phyloP scores from a whole-genome alignment of 2,329 filamentous ascomycete genomes.

The Aureobasidium sp. region DNA sequence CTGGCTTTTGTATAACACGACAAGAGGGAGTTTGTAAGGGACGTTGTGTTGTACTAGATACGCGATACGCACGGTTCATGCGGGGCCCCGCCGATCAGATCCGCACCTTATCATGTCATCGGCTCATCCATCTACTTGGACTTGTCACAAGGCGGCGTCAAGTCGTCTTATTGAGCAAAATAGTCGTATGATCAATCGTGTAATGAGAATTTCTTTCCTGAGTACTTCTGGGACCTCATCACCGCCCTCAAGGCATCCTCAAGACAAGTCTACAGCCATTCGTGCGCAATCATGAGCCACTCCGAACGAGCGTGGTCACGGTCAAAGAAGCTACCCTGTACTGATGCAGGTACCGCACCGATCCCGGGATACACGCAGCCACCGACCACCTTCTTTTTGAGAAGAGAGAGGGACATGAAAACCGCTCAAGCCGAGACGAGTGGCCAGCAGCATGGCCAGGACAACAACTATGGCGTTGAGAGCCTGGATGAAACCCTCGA shows the following conservation, averaged over 20 bases:
- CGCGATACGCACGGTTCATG: not conserved
- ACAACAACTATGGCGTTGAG: conserved; percentile 50
- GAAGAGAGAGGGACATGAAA: conserved; percentile 46
- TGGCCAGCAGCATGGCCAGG: conserved; percentile 21
- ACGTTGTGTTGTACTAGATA: too few relatives aligned
- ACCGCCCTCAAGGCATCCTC: too few relatives aligned
- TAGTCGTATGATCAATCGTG: not conserved
- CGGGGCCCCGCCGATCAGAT: too few relatives aligned
- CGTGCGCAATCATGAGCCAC: not conserved
- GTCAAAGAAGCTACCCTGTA: not conserved
- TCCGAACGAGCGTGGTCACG: not conserved
- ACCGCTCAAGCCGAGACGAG: conserved; percentile 23
- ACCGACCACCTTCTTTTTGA: conserved; percentile 55
- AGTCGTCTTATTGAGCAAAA: not conserved
- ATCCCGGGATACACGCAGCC: conserved; percentile 28
- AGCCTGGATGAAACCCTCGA: conserved; percentile 49
- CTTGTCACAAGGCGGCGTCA: not conserved
- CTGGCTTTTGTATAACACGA: too few relatives aligned
- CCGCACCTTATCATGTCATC: not conserved
- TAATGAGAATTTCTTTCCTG: not conserved
- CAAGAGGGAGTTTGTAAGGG: too few relatives aligned
- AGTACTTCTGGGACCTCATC: too few relatives aligned
- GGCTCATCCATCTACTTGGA: not conserved
- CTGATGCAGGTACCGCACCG: conserved; percentile 11
- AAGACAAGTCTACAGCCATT: not conserved